These are phyloP conservation scores for Pulveroboletus sp. DNA, from an alignment of 768 basidiomycete genomes.

Conservation along the genomic window DNA sequence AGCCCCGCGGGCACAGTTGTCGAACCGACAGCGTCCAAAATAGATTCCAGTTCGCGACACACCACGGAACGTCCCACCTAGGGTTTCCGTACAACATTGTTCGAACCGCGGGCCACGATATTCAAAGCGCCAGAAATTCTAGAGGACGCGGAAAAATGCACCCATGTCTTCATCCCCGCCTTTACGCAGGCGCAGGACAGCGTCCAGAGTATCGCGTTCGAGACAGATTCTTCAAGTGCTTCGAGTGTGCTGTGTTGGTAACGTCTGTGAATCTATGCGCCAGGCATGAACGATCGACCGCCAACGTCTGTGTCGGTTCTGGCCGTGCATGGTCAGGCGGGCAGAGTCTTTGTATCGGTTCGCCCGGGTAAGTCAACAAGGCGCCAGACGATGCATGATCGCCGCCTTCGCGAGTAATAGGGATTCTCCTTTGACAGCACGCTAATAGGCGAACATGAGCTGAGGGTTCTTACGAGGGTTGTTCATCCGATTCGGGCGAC, in stretches of 20 bases:
- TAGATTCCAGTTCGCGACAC: neutral
- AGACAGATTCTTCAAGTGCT: neutral
- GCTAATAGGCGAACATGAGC: too few relatives aligned
- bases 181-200: neutral
- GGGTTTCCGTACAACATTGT: neutral
- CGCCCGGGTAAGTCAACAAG: too few relatives aligned
- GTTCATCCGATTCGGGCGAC: too few relatives aligned
- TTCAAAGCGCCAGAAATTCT: neutral
- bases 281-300: neutral
- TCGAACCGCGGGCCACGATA: neutral
- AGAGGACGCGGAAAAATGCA: neutral
- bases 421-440: too few relatives aligned
- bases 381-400: too few relatives aligned
- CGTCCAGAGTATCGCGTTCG: neutral
- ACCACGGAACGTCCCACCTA: neutral
- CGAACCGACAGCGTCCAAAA: neutral
- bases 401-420: too few relatives aligned
- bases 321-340: too few relatives aligned
- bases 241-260: neutral
- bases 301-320: too few relatives aligned
- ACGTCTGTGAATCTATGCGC: conserved; percentile 6
- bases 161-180: too few relatives aligned
- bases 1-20: too few relatives aligned
- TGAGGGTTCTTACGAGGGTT: too few relatives aligned
- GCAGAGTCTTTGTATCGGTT: too few relatives aligned